Evolutionary conservation across 345 rosid species (phyloP).

Genomic region (Cardamine chenopodiifolia): DNA sequence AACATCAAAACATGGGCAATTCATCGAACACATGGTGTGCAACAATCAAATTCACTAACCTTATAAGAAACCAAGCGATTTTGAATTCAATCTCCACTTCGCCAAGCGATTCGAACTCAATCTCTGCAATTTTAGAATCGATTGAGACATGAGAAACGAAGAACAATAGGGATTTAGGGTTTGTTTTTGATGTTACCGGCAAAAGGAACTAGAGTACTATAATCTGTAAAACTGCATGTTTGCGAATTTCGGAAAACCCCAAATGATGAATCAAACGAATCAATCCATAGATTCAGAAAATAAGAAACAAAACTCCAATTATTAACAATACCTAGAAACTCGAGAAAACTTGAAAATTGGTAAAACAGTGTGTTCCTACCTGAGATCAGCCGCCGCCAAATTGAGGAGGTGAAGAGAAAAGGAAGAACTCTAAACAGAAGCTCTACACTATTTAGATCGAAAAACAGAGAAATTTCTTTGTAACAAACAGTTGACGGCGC

Average conservation of each 20-base stretch:
- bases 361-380: not conserved
- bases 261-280: conserved; percentile 1
- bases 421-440: not conserved
- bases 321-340: not conserved
- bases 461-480: conserved; percentile 13
- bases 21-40: not conserved
- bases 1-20: not conserved
- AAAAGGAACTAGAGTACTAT: not conserved
- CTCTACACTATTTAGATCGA: not conserved
- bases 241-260: not conserved
- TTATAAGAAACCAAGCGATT: not conserved
- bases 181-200: not conserved
- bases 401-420: not conserved
- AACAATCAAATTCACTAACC: not conserved
- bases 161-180: not conserved
- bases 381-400: conserved; percentile 11
- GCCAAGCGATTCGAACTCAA: too few relatives aligned
- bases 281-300: not conserved
- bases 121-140: not conserved
- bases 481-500: conserved; percentile 1
- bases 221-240: not conserved
- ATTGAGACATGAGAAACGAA: not conserved
- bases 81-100: too few relatives aligned
- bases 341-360: not conserved
- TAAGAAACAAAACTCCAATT: not conserved